phyloP scores from a whole-genome alignment of 805 yeast genomes.

The Wickerhamomyces sydowiorum region DNA sequence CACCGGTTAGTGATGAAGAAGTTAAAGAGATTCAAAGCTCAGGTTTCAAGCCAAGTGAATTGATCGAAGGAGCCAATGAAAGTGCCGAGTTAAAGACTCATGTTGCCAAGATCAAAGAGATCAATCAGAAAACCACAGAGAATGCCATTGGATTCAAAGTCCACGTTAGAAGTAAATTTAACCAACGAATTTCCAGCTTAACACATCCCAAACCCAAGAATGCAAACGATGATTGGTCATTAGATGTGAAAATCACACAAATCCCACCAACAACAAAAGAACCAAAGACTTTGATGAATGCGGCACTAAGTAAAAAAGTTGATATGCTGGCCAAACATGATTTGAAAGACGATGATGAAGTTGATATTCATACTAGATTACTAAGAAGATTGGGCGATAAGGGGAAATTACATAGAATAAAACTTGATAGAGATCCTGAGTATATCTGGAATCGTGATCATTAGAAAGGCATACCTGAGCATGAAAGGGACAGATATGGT shows the following conservation, averaged over 20 bases:
- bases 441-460: conserved; percentile 16
- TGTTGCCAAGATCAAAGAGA: conserved; percentile 11
- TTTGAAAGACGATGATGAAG: conserved; percentile 13
- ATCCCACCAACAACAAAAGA: conserved; percentile 8
- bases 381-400: conserved; percentile 25
- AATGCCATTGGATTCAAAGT: conserved; percentile 33
- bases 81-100: conserved; percentile 7
- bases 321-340: conserved; percentile 20
- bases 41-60: conserved; percentile 6
- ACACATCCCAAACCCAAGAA: conserved; percentile 19
- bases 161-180: conserved; percentile 28
- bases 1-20: conserved; percentile 26
- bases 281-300: conserved; percentile 15
- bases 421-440: background rate
- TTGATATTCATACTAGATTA: conserved; percentile 13
- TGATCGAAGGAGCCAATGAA: conserved; percentile 4
- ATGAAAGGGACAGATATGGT: no score
- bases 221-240: conserved; percentile 28
- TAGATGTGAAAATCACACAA: conserved; percentile 22
- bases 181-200: conserved; percentile 21
- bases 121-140: conserved; percentile 17
- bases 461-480: background rate
- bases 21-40: conserved; percentile 17
- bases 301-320: conserved; percentile 21
- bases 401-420: conserved; percentile 16